These are phyloP conservation scores for Annulohypoxylon stygium DNA, from an alignment of 495 filamentous ascomycete species.

Conservation along the genomic window DNA sequence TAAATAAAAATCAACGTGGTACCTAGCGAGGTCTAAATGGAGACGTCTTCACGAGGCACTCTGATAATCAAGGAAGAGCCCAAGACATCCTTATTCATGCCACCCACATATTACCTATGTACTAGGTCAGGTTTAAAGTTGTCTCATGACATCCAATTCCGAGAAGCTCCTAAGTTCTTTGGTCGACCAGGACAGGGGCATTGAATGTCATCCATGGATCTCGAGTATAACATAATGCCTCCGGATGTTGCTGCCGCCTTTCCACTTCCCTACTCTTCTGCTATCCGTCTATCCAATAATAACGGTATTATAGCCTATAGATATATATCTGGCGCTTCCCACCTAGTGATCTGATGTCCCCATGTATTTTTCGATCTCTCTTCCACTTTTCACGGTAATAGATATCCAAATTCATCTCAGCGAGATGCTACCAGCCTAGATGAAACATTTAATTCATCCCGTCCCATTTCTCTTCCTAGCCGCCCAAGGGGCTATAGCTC, in stretches of 20 bases:
- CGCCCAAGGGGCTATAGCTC: constrained; percentile 37
- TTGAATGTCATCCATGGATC: neutral
- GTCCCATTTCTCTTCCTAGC: constrained; percentile 40
- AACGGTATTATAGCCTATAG: constrained; percentile 6
- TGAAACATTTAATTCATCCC: constrained; percentile 39
- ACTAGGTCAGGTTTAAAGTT: neutral
- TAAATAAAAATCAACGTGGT: neutral
- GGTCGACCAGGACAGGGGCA: constrained; percentile 23
- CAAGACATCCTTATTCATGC: constrained; percentile 7
- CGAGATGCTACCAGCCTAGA: constrained; percentile 36
- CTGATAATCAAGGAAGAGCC: neutral
- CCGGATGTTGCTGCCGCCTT: constrained; percentile 27
- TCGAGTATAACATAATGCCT: constrained; percentile 19
- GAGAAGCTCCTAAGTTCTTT: constrained; percentile 8
- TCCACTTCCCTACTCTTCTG: constrained; percentile 41
- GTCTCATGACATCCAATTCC: neutral
- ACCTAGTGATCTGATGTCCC: constrained; percentile 17
- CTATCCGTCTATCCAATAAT: constrained; percentile 29
- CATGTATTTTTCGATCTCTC: constrained; percentile 21
- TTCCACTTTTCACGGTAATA: constrained; percentile 7
- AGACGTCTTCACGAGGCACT: neutral
- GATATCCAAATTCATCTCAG: constrained; percentile 4
- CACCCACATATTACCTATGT: neutral
- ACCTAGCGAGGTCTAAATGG: neutral
- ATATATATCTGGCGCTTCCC: constrained; percentile 30